Conservation (phyloP, 2,329 filamentous ascomycete species). For the Talaromyces islandicus region DNA sequence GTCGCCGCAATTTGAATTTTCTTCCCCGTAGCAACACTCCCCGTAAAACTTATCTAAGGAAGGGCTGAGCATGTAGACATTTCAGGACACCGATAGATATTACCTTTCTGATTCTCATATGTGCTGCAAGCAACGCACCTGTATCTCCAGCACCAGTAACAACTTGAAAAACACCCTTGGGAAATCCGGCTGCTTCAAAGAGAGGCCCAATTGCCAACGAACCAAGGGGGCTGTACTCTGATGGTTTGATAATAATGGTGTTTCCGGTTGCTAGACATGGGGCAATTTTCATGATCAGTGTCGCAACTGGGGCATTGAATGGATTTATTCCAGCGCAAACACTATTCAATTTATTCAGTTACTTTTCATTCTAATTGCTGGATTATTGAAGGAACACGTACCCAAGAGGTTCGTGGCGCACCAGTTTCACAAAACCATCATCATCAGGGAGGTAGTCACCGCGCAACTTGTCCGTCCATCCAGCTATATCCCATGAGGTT, state of each 20-base stretch:
- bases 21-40: slow-evolving; percentile 31
- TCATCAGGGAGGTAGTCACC: slow-evolving; percentile 12
- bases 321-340: slow-evolving; percentile 9
- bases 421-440: slow-evolving; percentile 9
- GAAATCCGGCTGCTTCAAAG: background rate
- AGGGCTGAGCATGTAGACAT: slow-evolving; percentile 34
- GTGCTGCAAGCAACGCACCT: slow-evolving; percentile 18
- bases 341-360: slow-evolving; percentile 8
- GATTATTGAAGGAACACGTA: slow-evolving; percentile 3
- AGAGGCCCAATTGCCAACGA: slow-evolving; percentile 4
- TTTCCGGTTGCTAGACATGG: slow-evolving; percentile 61
- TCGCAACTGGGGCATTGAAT: slow-evolving; percentile 18
- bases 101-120: slow-evolving; percentile 33
- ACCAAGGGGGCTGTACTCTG: slow-evolving; percentile 49
- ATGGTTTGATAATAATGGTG: slow-evolving; percentile 61
- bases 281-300: slow-evolving; percentile 46
- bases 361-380: slow-evolving; percentile 10
- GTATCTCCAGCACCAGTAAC: slow-evolving; percentile 3
- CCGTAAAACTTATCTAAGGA: slow-evolving; percentile 38
- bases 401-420: slow-evolving; percentile 16
- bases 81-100: slow-evolving; percentile 15
- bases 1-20: slow-evolving; percentile 37
- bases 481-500: slow-evolving; percentile 4
- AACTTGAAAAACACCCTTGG: slow-evolving; percentile 3
- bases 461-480: slow-evolving; percentile 9